Evolutionary conservation across 1,284 basidiomycete species (phyloP), one percentile per base, ranked within the genome.

Genomic region (Trichosporon inkin): DNA sequence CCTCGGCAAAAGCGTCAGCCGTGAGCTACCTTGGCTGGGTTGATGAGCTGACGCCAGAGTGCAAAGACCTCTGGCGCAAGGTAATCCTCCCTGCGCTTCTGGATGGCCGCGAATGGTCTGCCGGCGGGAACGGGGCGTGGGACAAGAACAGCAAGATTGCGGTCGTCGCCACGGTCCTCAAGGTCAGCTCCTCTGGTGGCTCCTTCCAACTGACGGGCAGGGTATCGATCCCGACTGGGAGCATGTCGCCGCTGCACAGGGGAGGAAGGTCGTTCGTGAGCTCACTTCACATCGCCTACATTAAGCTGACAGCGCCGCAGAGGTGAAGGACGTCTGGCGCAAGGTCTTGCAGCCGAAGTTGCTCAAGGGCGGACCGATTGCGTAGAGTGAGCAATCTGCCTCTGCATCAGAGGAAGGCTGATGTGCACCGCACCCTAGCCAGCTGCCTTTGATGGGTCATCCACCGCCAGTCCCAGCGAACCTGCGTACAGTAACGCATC

Each of bases 31-130:
- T 22, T 20, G 7, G 16, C 39, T 36, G 4, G 13, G n/a, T 22
- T 28, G 11, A 14, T 1, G 3, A 35, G 37, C 62, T 63, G 52
- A 60, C 13, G 8, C 3, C 61, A 71, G 70, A 72, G 57, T 67
- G 66, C 59, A 66, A 68, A 56, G 73, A 74, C 54, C 61, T 62
- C 10, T 74, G 70, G 70, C 67, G 71, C 38, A 71, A 74, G 65
- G 66, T 62, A 8, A 51, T 74, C 41, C 53, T 57, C 8, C 62
- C 63, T 1, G 60, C 65, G 10, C 38, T 74, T 1, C 36, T 62
- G 11, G 40, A 58, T 17, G 65, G 66, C 8, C 62, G 60, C 32
- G 55, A 66, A 1, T 74, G 73, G 73, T 53, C 65, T 1, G 49
- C 38, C 3, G 40, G 49, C 7, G 57, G 61, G 16, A 47, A 56